Evolutionary conservation across 2,329 filamentous ascomycete genomes (phyloP).

Genomic region (Penicillium thymicola): DNA sequence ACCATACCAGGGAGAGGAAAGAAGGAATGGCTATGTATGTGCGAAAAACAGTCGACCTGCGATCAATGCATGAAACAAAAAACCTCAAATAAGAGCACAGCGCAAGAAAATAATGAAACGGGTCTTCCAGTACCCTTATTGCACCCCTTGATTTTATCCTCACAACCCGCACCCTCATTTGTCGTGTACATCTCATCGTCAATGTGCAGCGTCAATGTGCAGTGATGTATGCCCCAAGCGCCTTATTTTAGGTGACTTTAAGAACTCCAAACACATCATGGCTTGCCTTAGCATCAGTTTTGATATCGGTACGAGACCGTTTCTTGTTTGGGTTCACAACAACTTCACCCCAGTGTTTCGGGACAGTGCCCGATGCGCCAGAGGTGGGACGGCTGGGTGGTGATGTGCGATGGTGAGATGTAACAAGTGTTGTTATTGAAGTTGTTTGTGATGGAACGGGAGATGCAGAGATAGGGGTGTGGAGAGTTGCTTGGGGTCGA

Average conservation of each 20-base stretch:
- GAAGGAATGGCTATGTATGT: conserved; percentile 21
- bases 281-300: conserved; percentile 18
- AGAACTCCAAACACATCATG: conserved; percentile 43
- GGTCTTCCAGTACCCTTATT: conserved; percentile 6
- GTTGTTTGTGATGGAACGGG: conserved; percentile 15
- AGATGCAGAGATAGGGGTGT: conserved; percentile 27
- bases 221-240: conserved; percentile 8
- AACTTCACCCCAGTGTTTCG: conserved; percentile 46
- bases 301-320: conserved; percentile 26
- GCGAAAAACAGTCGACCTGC: conserved; percentile 28
- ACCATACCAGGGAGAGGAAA: conserved; percentile 8
- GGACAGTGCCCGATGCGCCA: conserved; percentile 24
- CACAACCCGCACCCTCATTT: conserved; percentile 6
- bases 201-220: conserved; percentile 13
- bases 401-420: conserved; percentile 13
- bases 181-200: conserved; percentile 10
- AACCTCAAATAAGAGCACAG: neutral
- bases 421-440: conserved; percentile 12
- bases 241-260: conserved; percentile 27
- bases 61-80: conserved; percentile 24
- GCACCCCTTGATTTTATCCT: neutral
- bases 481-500: conserved; percentile 38
- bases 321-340: conserved; percentile 42
- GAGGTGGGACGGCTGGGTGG: conserved; percentile 16
- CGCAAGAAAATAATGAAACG: conserved; percentile 7